Base-by-base conservation (phyloP, 2,329 filamentous ascomycete genomes). In the Fusarium tricinctum region DNA sequence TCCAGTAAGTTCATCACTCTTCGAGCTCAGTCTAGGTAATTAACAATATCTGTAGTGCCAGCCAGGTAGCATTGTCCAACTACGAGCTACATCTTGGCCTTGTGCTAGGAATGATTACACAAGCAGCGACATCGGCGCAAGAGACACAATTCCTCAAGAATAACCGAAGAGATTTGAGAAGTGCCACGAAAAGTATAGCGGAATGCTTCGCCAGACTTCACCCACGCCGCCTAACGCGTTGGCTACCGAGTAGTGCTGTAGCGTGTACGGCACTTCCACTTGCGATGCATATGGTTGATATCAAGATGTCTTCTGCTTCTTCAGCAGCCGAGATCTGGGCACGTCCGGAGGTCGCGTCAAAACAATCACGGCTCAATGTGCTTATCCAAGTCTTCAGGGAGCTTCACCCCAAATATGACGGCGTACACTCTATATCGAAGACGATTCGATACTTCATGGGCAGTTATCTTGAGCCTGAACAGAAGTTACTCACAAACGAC, bases 401-500 rank as follows among this genome's bases (percentile, higher is more conserved):
- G 10, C 57, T 68, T 1, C 66, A 72, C 0, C 69, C 69, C 2
- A 71, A 62, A 17, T 70, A 70, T 2, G 69, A 71, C 2, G 69
- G 69, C 0, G 69, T 71, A 0, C 69, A 70, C 9, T 71, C 66
- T 8, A 68, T 71, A 6, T 67, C 69, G 0, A 71, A 70, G 53
- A 68, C 62, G 2, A 71, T 71, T 5, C 30, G 69, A 1, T 70
- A 71, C 7, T 71, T 71, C 4, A 70, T 71, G 69, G 68, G 56
- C 60, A 6, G 54, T 56, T 8, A 43, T 54, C 1, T 19, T n/a
- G 54, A 64, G 3, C 43, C 55, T 5, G 6, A 51, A 9, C 58
- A 38, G 3, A 42, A 33, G 22, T 26, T 44, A 17, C 8, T 55
- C 0, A 39, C 56, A 0, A 50, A 45, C 1, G 66, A 66, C 8